These are phyloP conservation scores for Colletotrichum sp. DNA, from an alignment of 2,329 filamentous ascomycete genomes.

Conservation along the genomic window DNA sequence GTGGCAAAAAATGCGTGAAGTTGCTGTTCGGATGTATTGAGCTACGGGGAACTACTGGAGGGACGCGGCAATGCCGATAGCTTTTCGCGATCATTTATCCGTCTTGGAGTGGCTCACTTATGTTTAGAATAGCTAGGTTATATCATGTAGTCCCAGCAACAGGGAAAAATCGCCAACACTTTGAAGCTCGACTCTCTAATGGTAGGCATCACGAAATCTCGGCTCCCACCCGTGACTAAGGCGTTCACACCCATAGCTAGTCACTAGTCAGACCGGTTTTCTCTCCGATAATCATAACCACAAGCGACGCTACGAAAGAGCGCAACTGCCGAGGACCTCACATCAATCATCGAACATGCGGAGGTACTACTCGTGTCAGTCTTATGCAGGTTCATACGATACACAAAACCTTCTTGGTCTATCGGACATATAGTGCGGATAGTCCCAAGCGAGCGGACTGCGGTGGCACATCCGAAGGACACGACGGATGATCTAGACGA, in stretches of 20 bases:
- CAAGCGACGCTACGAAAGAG: background rate
- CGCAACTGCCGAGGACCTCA: background rate
- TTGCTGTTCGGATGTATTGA: background rate
- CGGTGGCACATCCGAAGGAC: background rate
- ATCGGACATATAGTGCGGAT: background rate
- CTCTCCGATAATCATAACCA: rapidly evolving
- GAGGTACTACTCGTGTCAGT: background rate
- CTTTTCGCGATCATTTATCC: rapidly evolving
- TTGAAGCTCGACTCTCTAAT: background rate
- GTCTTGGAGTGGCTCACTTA: background rate
- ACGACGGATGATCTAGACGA: background rate
- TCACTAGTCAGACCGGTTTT: background rate
- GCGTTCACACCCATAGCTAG: rapidly evolving
- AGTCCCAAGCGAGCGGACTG: background rate
- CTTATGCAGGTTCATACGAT: background rate
- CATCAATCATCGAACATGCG: background rate
- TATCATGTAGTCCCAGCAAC: background rate
- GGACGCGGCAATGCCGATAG: background rate
- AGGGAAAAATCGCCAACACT: background rate
- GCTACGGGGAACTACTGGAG: background rate
- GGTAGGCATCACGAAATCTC: background rate
- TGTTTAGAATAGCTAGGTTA: rapidly evolving
- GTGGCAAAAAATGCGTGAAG: background rate
- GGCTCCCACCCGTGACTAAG: background rate
- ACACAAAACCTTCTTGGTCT: background rate